phyloP scores from a whole-genome alignment of 345 rosid species.

The Euphorbia lathyris region DNA sequence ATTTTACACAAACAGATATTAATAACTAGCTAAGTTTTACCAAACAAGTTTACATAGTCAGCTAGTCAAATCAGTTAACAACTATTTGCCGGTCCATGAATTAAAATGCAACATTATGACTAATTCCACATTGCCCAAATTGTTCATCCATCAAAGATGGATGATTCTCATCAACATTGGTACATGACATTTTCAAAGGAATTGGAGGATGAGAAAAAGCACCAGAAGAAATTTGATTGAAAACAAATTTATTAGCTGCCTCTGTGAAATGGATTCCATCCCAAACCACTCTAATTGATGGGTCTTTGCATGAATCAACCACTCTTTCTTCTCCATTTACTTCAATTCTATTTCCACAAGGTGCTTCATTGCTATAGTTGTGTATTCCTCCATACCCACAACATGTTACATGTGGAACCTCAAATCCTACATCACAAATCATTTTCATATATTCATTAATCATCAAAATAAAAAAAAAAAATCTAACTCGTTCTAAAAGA shows the following conservation, averaged over 20 bases:
- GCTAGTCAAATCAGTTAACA: too few relatives aligned
- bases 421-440: neutral
- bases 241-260: slow-evolving; percentile 35
- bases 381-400: slow-evolving; percentile 17
- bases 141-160: too few relatives aligned
- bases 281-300: slow-evolving; percentile 32
- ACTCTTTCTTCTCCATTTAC: slow-evolving; percentile 21
- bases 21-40: too few relatives aligned
- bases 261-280: slow-evolving; percentile 42
- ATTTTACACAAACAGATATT: too few relatives aligned
- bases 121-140: too few relatives aligned
- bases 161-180: neutral
- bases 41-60: too few relatives aligned
- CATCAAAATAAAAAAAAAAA: too few relatives aligned
- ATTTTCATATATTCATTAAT: neutral
- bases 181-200: slow-evolving; percentile 29
- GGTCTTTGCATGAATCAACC: slow-evolving; percentile 32
- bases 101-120: too few relatives aligned
- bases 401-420: slow-evolving; percentile 10
- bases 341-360: slow-evolving; percentile 22
- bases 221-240: slow-evolving; percentile 32
- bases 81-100: too few relatives aligned
- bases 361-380: neutral
- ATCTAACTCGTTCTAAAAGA: too few relatives aligned
- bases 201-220: slow-evolving; percentile 28